Base-by-base conservation (phyloP, 225 moss, liverwort and hornwort genomes). In the Marchantia paleacea region DNA sequence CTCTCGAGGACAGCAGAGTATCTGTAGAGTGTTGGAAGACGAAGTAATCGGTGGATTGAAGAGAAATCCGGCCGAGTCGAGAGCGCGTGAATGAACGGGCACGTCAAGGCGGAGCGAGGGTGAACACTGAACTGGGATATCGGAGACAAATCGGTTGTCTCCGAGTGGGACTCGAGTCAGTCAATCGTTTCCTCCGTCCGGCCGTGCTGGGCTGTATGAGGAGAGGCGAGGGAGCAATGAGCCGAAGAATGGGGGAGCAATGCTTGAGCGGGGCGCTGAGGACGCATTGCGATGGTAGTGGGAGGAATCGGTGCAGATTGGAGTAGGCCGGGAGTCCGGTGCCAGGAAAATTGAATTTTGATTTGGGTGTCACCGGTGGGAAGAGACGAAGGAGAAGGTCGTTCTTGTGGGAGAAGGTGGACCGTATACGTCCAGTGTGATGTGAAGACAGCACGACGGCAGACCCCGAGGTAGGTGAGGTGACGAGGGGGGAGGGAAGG, bases 381-480 rank as follows among this genome's bases (percentile, higher is more conserved):
- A 57, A 1, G 57, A 57, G 57, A 7, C 50, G 50, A 15, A 54
- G 52, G 25, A 73, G 73, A 31, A 31, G 57, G 25, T 12, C 29
- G 31, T 55, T 57, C 13, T 55, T 57, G 11, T 52, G 30, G 73
- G 9, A 16, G 28, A 60, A 76, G 60, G 8, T 39, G 57, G 58
- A 54, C 55, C 31, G 2, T 31, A 8, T 39, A 39, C 57, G 12
- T 58, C 60, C 16, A 22, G 20, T 60, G 75, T 76, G 58, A 76
- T 76, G 75, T 60, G 31, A 76, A 76, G 54, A 61, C 31, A 39
- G 58, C 75, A 76, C 75, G 60, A 39, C 75, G 60, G 75, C 75
- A 76, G 75, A 75, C 74, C 55, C 74, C n/a, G 58, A 76, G 58
- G 75, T 55, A 4, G 63, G 55, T 31, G 78, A 78, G 65, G 64